These are phyloP conservation scores for Phytopythium cucurbitacearum DNA, from an alignment of 352 stramenopile species.

Conservation along the genomic window DNA sequence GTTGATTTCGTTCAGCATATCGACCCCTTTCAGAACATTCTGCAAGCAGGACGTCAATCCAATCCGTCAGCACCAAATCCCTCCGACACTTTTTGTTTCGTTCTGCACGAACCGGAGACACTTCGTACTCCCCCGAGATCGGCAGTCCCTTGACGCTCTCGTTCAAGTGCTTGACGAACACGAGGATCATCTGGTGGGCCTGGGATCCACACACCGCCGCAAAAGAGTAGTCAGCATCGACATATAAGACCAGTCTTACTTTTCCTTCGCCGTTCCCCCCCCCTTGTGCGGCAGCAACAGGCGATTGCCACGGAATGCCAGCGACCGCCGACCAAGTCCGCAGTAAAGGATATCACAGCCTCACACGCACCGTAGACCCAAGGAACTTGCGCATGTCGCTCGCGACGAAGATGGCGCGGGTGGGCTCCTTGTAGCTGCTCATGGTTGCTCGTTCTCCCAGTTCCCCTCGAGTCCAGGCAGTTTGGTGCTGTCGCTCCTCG, in stretches of 20 bases:
- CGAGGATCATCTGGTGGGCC: slow-evolving; percentile 76
- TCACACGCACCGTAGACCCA: slow-evolving; percentile 42
- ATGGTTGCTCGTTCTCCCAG: slow-evolving; percentile 18
- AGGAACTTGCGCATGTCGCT: slow-evolving; percentile 67
- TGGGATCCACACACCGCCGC: slow-evolving; percentile 12
- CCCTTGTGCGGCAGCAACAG: neutral
- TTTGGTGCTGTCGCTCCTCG: neutral
- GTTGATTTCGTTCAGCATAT: slow-evolving; percentile 59
- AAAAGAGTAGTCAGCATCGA: slow-evolving; percentile 6
- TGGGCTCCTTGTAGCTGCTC: slow-evolving; percentile 45
- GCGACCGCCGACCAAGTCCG: neutral
- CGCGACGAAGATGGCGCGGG: slow-evolving; percentile 77
- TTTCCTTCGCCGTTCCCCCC: neutral
- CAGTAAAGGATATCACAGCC: too few species aligned
- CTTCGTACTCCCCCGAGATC: slow-evolving; percentile 56
- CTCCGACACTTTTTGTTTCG: neutral
- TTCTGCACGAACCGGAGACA: slow-evolving; percentile 46
- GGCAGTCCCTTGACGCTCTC: slow-evolving; percentile 63
- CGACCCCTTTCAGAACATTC: slow-evolving; percentile 72
- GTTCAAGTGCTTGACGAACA: slow-evolving; percentile 82
- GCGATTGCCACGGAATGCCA: neutral
- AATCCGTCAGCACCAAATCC: neutral
- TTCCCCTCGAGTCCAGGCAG: neutral
- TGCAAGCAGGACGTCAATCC: slow-evolving; percentile 11
- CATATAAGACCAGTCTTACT: slow-evolving; percentile 5